Evolutionary conservation across 1,284 basidiomycete species (phyloP).

Genomic region (Stygiomarasmius scandens): DNA sequence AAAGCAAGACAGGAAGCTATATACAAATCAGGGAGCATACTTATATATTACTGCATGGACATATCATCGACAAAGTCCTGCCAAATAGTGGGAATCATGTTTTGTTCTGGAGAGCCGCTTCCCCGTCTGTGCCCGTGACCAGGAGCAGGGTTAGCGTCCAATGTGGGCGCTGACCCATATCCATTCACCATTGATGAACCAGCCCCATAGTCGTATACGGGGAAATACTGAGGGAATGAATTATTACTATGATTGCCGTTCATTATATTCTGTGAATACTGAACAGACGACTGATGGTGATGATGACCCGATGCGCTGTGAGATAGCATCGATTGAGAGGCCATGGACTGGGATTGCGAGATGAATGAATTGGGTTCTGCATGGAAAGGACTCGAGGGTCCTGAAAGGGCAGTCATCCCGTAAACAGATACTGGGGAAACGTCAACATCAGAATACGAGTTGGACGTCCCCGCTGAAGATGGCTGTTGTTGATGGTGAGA

Average conservation of each 20-base stretch:
- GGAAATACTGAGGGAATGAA: conserved; percentile 70
- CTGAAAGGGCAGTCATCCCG: conserved; percentile 38
- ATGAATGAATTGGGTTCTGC: conserved; percentile 28
- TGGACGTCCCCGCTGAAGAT: conserved; percentile 19
- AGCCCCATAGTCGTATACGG: conserved; percentile 72
- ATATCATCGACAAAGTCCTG: conserved; percentile 50
- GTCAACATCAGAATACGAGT: conserved; percentile 37
- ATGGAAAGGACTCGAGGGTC: conserved; percentile 31
- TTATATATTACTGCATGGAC: neutral
- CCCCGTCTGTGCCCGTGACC: conserved; percentile 30
- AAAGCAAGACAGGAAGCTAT: neutral
- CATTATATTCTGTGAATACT: conserved; percentile 18
- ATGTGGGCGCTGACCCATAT: conserved; percentile 36
- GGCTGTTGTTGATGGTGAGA: conserved; percentile 30
- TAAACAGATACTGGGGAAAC: conserved; percentile 45
- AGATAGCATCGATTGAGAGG: conserved; percentile 9
- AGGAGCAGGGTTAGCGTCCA: conserved; percentile 40
- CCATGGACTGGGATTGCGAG: conserved; percentile 20
- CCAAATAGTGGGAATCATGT: conserved; percentile 58
- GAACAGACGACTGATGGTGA: neutral
- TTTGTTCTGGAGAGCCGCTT: conserved; percentile 57
- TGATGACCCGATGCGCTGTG: neutral
- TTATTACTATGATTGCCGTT: conserved; percentile 21
- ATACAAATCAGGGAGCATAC: neutral
- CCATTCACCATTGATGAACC: conserved; percentile 28